Evolutionary conservation across 495 filamentous ascomycete species (phyloP).

Genomic region (Margaritispora aquatica): DNA sequence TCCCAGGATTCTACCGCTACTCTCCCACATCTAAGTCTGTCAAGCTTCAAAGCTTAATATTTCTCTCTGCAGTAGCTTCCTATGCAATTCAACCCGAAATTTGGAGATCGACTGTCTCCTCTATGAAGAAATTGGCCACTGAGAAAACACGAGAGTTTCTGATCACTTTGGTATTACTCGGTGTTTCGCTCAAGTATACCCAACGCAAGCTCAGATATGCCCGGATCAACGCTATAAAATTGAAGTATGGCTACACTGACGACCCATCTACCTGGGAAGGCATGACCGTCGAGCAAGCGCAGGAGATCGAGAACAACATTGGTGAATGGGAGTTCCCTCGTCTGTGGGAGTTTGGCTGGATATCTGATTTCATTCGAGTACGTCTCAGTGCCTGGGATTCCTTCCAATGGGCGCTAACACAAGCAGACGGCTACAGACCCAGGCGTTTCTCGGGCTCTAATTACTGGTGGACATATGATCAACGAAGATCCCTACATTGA

Average conservation of each 20-base stretch:
- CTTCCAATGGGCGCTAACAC: background rate
- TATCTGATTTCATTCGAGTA: constrained; percentile 24
- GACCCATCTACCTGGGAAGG: constrained; percentile 12
- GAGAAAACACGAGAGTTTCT: too few species aligned
- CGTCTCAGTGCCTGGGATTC: background rate
- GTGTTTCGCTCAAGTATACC: constrained; percentile 1
- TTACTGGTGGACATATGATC: constrained; percentile 21
- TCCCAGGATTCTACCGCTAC: background rate
- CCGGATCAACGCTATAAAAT: constrained; percentile 20
- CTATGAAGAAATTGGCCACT: background rate
- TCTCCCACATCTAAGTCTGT: background rate
- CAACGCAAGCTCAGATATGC: constrained; percentile 16
- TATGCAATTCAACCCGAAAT: background rate
- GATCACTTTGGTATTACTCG: background rate
- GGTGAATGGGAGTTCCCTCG: constrained; percentile 23
- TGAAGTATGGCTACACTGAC: constrained; percentile 21
- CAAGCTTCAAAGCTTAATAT: background rate
- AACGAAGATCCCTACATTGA: constrained; percentile 15
- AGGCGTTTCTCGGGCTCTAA: constrained; percentile 19
- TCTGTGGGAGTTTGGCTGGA: constrained; percentile 24
- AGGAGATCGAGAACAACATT: constrained; percentile 23
- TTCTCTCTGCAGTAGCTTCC: background rate
- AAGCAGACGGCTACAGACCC: constrained; percentile 20
- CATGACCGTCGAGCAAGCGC: constrained; percentile 23
- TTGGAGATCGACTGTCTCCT: background rate